phyloP scores from a whole-genome alignment of 2,329 filamentous ascomycete species.

The Truncatella angustata region DNA sequence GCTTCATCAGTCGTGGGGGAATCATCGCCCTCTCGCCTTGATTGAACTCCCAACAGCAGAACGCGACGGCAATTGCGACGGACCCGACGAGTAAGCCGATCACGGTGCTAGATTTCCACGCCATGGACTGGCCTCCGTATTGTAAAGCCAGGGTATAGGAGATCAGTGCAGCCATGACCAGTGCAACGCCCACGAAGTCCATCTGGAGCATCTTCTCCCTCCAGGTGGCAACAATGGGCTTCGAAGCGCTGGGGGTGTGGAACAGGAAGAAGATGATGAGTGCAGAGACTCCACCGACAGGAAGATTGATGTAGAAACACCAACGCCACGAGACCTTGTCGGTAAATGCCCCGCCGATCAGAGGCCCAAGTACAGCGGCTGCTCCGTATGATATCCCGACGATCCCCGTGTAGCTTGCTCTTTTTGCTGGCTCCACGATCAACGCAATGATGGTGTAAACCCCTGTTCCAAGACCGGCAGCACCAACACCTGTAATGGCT shows the following conservation, averaged over 20 bases:
- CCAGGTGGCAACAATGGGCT: conserved; percentile 15
- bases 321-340: conserved; percentile 35
- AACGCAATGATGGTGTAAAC: neutral
- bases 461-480: conserved; percentile 44
- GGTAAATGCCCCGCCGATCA: conserved; percentile 38
- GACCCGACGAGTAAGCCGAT: conserved; percentile 42
- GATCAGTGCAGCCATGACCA: conserved; percentile 28
- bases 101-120: conserved; percentile 40
- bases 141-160: conserved; percentile 31
- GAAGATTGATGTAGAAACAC: conserved; percentile 40
- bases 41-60: conserved; percentile 35
- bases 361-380: conserved; percentile 32
- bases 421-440: conserved; percentile 15
- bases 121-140: conserved; percentile 33
- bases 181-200: conserved; percentile 24
- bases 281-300: conserved; percentile 31
- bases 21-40: conserved; percentile 37
- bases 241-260: conserved; percentile 12
- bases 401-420: conserved; percentile 32
- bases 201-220: conserved; percentile 27
- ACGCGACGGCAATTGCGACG: conserved; percentile 37
- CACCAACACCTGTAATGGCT: conserved; percentile 54
- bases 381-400: conserved; percentile 34
- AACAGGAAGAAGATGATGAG: conserved; percentile 25
- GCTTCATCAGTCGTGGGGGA: conserved; percentile 37